Evolutionary conservation across 768 basidiomycete species (phyloP).

Genomic region (Tephrocybe sp.): DNA sequence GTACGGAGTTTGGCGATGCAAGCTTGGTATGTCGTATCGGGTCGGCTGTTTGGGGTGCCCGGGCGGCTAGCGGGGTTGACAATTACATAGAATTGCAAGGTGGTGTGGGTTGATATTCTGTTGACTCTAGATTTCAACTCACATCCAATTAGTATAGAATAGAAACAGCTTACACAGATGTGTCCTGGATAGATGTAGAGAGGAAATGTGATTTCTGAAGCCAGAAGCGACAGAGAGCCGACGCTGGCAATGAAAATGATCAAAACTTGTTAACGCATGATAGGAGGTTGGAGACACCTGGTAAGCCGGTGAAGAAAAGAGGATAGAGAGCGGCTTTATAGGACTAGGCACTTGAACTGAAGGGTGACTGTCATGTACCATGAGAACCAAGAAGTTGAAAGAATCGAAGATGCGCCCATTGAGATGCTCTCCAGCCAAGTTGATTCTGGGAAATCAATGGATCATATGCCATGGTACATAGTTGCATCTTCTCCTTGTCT

Average conservation of each 20-base stretch:
- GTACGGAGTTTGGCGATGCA: conserved; percentile 9
- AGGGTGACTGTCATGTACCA: no score
- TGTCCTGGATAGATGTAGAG: conserved; percentile 29
- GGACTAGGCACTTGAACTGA: no score
- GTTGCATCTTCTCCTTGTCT: no score
- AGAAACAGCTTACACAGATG: conserved; percentile 22
- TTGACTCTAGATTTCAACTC: no score
- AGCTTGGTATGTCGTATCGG: not conserved
- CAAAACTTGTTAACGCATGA: not conserved
- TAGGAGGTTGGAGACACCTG: not conserved
- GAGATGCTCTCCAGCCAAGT: no score
- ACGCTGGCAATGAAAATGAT: conserved; percentile 3
- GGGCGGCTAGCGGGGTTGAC: not conserved
- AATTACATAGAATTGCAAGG: not conserved
- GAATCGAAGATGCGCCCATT: no score
- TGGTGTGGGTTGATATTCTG: conserved; percentile 24
- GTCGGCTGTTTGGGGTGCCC: not conserved
- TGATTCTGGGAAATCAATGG: no score
- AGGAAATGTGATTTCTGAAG: conserved; percentile 28
- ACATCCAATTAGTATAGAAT: no score
- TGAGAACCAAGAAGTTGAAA: no score
- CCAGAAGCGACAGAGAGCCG: conserved; percentile 12
- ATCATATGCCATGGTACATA: no score
- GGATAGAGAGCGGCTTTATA: no score
- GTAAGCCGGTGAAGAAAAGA: no score